Evolutionary conservation across 202 grass and related monocot species (phyloP).

Genomic region (Cymbopogon flexuosus): DNA sequence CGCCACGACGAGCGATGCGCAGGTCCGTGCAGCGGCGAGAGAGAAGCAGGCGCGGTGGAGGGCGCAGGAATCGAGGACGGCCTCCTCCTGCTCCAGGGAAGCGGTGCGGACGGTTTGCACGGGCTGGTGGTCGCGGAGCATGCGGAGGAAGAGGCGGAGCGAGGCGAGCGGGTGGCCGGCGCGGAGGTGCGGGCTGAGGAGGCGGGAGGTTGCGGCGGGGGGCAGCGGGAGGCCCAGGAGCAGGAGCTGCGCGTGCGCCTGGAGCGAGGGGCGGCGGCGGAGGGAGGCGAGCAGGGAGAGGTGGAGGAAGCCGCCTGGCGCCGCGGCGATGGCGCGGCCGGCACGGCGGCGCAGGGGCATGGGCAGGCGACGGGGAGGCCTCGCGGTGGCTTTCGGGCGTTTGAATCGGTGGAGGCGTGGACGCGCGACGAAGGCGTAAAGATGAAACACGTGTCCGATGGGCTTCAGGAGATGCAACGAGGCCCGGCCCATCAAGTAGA

Average conservation of each 20-base stretch:
- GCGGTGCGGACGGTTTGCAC: neutral
- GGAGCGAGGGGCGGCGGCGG: constrained; percentile 30
- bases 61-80: constrained; percentile 30
- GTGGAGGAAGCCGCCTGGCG: constrained; percentile 44
- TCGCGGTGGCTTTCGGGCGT: neutral
- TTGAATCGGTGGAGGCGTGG: neutral
- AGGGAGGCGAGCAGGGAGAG: constrained; percentile 43
- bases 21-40: no score
- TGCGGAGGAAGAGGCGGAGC: constrained; percentile 37
- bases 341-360: constrained; percentile 28
- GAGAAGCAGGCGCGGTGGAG: no score
- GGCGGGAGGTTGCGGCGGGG: constrained; percentile 31
- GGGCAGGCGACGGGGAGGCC: neutral
- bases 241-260: constrained; percentile 40
- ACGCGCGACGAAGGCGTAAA: neutral
- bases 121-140: constrained; percentile 14
- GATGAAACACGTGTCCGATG: neutral
- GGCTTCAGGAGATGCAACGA: neutral
- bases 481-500: neutral
- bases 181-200: constrained; percentile 48
- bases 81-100: neutral
- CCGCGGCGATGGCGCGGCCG: constrained; percentile 7
- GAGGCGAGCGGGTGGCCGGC: constrained; percentile 34
- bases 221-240: constrained; percentile 39
- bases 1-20: no score